phyloP scores from a whole-genome alignment of 2,329 filamentous ascomycete species.

The Paecilomyces formosus region DNA sequence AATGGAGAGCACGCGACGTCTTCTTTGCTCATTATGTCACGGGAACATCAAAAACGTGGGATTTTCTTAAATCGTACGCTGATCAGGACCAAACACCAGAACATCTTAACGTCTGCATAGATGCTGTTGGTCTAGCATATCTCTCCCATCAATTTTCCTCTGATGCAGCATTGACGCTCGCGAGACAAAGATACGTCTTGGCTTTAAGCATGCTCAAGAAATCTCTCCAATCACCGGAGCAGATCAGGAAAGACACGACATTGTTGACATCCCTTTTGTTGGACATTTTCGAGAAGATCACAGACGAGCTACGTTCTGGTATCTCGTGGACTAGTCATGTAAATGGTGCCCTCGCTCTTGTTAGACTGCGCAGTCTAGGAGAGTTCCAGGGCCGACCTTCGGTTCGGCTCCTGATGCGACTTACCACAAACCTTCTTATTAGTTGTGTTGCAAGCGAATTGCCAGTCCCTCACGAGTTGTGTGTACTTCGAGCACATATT shows the following conservation, averaged over 20 bases:
- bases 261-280: too few relatives aligned
- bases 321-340: too few relatives aligned
- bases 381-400: background rate
- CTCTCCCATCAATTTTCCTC: too few relatives aligned
- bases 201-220: too few relatives aligned
- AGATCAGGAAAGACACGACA: too few relatives aligned
- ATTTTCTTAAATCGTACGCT: background rate
- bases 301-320: background rate
- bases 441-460: background rate
- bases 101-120: background rate
- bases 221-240: too few relatives aligned
- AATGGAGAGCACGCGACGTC: background rate
- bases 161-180: background rate
- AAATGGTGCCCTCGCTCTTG: too few relatives aligned
- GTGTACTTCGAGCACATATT: background rate
- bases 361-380: background rate
- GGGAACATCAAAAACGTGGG: background rate
- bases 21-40: background rate
- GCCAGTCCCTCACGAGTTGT: background rate
- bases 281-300: background rate
- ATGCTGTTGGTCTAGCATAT: too few relatives aligned
- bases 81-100: background rate
- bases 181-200: background rate
- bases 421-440: background rate
- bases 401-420: background rate